Evolutionary conservation across 2,329 filamentous ascomycete species (phyloP), one percentile per base, ranked within the genome.

Genomic region (Bisporella sp.): DNA sequence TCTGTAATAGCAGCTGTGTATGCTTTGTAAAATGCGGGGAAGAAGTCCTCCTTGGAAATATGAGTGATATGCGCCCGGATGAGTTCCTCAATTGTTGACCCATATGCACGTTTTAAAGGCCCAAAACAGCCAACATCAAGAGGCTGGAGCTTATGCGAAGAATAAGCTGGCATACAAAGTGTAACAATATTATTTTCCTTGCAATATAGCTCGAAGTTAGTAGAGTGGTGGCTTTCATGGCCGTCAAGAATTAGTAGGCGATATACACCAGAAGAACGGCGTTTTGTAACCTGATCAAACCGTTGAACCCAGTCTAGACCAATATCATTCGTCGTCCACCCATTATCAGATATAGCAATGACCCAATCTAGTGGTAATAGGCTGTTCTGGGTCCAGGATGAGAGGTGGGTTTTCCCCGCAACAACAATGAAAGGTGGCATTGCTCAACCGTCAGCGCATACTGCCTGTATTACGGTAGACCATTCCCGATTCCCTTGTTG

Each of bases 91-190:
- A 68, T 53, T 35, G 55, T n/a, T 33, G 53, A 21, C 5, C 59
- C 35, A 53, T 68, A 68, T 37, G 54, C 53, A 5, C 44, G 37
- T 54, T 66, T 66, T 21, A 68, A 54, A 41, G 53, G n/a, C n/a
- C n/a, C n/a, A n/a, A n/a, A n/a, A n/a, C n/a, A n/a, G n/a, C n/a
- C n/a, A n/a, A n/a, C n/a, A 59, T 69, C 59, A 41, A 69, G 62
- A 9, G 64, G 67, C 54, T 71, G 59, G 9, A 68, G 57, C 9
- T 68, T 52, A 56, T 69, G 57, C 35, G 63, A 69, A 28, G 57
- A 64, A 54, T 69, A 54, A 6, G 57, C n/a, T n/a, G n/a, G n/a
- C n/a, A n/a, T n/a, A n/a, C n/a, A n/a, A n/a, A n/a, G n/a, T n/a
- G n/a, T n/a, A n/a, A n/a, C n/a, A n/a, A n/a, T n/a, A n/a, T n/a